Evolutionary conservation across 2,329 filamentous ascomycete genomes (phyloP).

Genomic region (Xylariaceae sp.): DNA sequence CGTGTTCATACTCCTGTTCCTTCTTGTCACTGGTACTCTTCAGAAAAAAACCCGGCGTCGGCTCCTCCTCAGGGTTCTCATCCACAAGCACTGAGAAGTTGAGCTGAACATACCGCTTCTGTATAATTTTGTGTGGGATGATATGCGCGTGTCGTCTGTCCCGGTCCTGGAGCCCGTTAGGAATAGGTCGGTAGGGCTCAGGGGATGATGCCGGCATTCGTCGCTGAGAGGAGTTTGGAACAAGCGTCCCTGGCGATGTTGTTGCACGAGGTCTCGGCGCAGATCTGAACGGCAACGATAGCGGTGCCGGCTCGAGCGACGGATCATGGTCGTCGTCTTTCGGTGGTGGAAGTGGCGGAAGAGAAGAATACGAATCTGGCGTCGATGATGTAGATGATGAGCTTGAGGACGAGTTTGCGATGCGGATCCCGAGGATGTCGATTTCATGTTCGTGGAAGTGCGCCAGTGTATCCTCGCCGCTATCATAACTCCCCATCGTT

Average conservation of each 20-base stretch:
- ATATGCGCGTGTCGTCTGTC: constrained; percentile 16
- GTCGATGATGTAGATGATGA: not conserved
- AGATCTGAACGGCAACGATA: constrained; percentile 9
- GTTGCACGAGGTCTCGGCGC: not conserved
- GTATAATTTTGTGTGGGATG: constrained; percentile 19
- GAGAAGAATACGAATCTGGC: not conserved
- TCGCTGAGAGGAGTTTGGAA: too few species aligned
- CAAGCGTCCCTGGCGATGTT: not conserved
- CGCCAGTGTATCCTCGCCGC: not conserved
- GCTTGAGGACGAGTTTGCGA: not conserved
- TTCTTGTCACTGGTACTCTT: not conserved
- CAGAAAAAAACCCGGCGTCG: constrained; percentile 31
- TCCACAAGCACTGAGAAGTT: constrained; percentile 39
- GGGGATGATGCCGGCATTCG: too few species aligned
- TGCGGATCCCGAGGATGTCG: not conserved
- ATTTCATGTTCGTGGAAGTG: not conserved
- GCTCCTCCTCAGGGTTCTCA: constrained; percentile 36
- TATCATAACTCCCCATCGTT: not conserved
- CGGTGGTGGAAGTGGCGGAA: not conserved
- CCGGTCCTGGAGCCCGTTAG: too few species aligned
- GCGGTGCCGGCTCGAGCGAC: constrained; percentile 23
- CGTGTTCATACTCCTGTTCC: constrained; percentile 2
- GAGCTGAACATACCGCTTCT: constrained; percentile 32
- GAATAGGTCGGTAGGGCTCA: too few species aligned
- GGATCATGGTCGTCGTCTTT: constrained; percentile 13